phyloP scores from a whole-genome alignment of 2,329 filamentous ascomycete species.

The Scortechinia acanthostroma region DNA sequence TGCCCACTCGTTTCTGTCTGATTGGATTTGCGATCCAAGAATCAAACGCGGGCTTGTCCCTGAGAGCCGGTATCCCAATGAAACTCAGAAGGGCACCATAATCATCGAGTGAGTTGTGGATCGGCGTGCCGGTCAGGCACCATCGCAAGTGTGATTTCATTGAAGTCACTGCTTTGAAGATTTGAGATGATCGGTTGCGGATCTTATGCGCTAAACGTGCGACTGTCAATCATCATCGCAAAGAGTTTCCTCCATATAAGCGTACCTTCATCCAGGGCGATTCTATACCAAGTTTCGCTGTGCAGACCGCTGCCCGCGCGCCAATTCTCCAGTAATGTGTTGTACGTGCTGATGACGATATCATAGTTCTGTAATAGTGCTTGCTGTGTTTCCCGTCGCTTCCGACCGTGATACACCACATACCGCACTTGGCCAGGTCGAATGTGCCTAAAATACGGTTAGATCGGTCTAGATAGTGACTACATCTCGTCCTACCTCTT shows the following conservation, averaged over 20 bases:
- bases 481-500: too few species aligned
- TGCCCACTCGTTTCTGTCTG: too few species aligned
- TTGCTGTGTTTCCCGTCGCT: conserved; percentile 5
- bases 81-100: conserved; percentile 82
- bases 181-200: conserved; percentile 17
- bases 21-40: too few species aligned
- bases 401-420: conserved; percentile 11
- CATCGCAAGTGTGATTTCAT: too few species aligned
- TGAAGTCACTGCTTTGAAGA: conserved; percentile 19
- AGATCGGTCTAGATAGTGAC: background rate
- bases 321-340: conserved; percentile 16
- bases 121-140: conserved; percentile 94
- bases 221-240: too few species aligned
- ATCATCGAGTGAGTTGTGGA: conserved; percentile 89
- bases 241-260: background rate
- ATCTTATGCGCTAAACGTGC: conserved; percentile 26
- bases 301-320: conserved; percentile 2
- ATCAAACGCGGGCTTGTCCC: conserved; percentile 72
- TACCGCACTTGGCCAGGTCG: conserved; percentile 7
- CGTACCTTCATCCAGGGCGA: conserved; percentile 29
- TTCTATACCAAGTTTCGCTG: conserved; percentile 15
- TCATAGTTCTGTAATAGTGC: conserved; percentile 11
- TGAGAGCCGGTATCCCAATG: conserved; percentile 76
- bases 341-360: conserved; percentile 18
- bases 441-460: conserved; percentile 10